phyloP scores from a whole-genome alignment of 192 early-diverging fungal species.

The Coemansia sp. region DNA sequence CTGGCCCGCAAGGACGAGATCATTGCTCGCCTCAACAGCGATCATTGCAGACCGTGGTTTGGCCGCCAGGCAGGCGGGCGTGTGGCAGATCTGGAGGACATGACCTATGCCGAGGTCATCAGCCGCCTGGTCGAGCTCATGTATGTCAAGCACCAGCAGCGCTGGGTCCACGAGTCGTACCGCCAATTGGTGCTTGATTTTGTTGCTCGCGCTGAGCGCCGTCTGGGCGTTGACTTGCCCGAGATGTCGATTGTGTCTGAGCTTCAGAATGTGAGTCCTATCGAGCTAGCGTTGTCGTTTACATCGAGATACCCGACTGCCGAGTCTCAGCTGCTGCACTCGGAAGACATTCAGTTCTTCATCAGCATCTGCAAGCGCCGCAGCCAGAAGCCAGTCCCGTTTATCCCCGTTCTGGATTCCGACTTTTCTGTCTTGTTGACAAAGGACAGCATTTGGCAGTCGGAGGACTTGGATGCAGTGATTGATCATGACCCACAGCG shows the following conservation, averaged over 20 bases:
- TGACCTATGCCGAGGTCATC: conserved; percentile 90
- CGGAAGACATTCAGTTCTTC: conserved; percentile 43
- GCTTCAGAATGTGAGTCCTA: not conserved
- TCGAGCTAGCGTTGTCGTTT: conserved; percentile 21
- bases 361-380: conserved; percentile 54
- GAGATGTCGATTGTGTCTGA: not conserved
- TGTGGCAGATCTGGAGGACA: conserved; percentile 82
- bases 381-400: conserved; percentile 87
- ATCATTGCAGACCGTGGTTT: conserved; percentile 96
- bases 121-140: conserved; percentile 80
- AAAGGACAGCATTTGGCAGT: conserved; percentile 91
- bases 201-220: conserved; percentile 80
- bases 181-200: conserved; percentile 78
- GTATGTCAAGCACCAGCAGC: conserved; percentile 69
- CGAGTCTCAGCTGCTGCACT: conserved; percentile 6
- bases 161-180: conserved; percentile 82
- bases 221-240: conserved; percentile 56
- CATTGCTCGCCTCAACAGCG: conserved; percentile 84
- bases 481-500: conserved; percentile 84
- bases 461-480: conserved; percentile 84
- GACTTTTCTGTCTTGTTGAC: conserved; percentile 90
- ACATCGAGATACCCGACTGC: conserved; percentile 8
- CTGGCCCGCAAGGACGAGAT: conserved; percentile 77
- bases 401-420: conserved; percentile 84
- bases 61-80: conserved; percentile 76